Base-by-base conservation (phyloP, 2,329 filamentous ascomycete species). In the Emericellopsis cladophorae region DNA sequence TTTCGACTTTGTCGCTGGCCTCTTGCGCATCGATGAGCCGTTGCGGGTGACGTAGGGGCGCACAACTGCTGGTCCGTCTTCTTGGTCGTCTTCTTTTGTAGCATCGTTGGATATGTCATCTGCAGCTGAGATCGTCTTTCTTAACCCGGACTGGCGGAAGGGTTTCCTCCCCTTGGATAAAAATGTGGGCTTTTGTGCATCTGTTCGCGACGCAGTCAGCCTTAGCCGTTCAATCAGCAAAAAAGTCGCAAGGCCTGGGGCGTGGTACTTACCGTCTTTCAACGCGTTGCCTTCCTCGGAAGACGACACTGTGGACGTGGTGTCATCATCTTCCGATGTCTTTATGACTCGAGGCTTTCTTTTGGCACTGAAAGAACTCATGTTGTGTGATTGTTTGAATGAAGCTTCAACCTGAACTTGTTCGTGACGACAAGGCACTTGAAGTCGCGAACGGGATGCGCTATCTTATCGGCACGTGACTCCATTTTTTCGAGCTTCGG, bases 381-480 rank as follows among this genome's bases (percentile, higher is more conserved):
- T 76, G 11, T 42, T 61, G 14, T 15, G 21, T 11, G n/a, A n/a
- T 12, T 35, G 32, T 15, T 9, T 15, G n/a, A 21, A 9, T 35
- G 32, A 12, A 9, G 32, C n/a, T 3, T 35, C n/a, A 14, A 32
- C 11, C 31, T 12, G 31, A 32, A 35, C n/a, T 35, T 15, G 9
- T 92, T 92, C 89, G 95, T 49, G 65, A 73, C 5, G 73, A 96
- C 39, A 90, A 90, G 0, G 75, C 78, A 39, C 79, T 82, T 49
- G 70, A 70, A 1, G 61, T 29, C 12, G 12, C 12, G 26, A 96
- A 16, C 67, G 59, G 0, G 65, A 95, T 35, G 92, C 36, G 48
- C 50, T 57, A 67, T 66, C 65, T 69, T 66, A 70, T 70, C 66
- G 5, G 9, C 67, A 70, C 67, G 67, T 71, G 67, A 68, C 44